phyloP scores from a whole-genome alignment of 2,329 filamentous ascomycete species.

The Pestalotiopsis sp. region DNA sequence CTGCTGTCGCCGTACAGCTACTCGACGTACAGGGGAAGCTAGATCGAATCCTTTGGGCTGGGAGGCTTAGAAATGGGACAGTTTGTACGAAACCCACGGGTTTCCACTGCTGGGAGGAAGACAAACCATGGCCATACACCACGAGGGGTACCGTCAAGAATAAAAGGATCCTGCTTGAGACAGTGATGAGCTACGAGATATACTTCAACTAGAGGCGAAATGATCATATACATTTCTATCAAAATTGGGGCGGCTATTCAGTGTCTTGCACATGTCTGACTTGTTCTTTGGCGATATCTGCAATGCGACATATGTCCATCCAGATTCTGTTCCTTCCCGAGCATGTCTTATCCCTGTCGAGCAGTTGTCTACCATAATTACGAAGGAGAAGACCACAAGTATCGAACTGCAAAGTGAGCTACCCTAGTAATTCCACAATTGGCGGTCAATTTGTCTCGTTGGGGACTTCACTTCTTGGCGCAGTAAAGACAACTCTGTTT shows the following conservation, averaged over 20 bases:
- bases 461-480: neutral
- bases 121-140: neutral
- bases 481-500: neutral
- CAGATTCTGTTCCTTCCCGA: no score
- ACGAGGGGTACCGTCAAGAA: neutral
- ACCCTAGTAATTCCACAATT: no score
- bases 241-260: neutral
- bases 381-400: no score
- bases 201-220: neutral
- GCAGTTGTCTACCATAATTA: no score
- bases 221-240: neutral
- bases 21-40: constrained; percentile 79
- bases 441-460: neutral
- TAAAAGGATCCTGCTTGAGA: no score
- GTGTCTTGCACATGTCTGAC: neutral
- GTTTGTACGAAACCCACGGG: no score
- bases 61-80: neutral
- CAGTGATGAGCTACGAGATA: neutral
- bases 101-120: neutral
- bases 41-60: no score
- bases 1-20: constrained; percentile 79
- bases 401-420: no score
- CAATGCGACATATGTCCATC: no score
- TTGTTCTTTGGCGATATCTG: neutral
- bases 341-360: no score